phyloP scores from a whole-genome alignment of 805 yeast species.

The Candida golubevii region DNA sequence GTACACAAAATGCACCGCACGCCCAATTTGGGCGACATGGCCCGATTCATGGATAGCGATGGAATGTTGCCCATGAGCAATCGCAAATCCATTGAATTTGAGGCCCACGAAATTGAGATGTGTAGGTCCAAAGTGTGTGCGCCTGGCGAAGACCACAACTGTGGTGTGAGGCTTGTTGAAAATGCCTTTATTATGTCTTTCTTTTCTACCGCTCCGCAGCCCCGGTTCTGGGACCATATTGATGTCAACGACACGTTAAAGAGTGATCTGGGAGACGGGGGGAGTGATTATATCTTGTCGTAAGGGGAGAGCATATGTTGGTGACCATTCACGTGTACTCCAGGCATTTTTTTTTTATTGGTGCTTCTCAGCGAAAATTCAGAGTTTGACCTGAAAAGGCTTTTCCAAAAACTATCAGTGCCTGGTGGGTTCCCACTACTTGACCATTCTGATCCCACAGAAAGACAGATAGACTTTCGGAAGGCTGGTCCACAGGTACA shows the following conservation, averaged over 20 bases:
- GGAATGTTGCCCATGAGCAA: constrained; percentile 13
- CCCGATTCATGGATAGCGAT: constrained; percentile 6
- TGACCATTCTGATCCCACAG: no score
- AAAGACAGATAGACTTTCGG: no score
- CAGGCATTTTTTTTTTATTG: no score
- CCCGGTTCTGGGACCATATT: constrained; percentile 16
- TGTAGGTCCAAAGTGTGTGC: constrained; percentile 2
- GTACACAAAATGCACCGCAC: constrained; percentile 14
- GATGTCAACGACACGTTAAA: constrained; percentile 9
- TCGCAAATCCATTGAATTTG: constrained; percentile 14
- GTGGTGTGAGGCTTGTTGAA: constrained; percentile 13
- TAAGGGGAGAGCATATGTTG: not conserved
- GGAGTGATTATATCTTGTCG: not conserved
- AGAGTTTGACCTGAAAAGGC: no score
- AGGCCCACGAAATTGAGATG: constrained; percentile 12
- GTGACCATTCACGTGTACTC: no score
- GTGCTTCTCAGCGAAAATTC: no score
- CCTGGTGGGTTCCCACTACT: no score
- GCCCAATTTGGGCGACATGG: constrained; percentile 10
- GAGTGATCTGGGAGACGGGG: not conserved
- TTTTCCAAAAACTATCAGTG: no score
- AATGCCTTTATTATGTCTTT: constrained; percentile 16
- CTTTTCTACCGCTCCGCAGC: constrained; percentile 1
- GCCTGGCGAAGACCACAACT: not conserved
- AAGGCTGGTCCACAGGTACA: no score